Evolutionary conservation across 441 rosid species (phyloP).

Genomic region (Croton laevigatus): DNA sequence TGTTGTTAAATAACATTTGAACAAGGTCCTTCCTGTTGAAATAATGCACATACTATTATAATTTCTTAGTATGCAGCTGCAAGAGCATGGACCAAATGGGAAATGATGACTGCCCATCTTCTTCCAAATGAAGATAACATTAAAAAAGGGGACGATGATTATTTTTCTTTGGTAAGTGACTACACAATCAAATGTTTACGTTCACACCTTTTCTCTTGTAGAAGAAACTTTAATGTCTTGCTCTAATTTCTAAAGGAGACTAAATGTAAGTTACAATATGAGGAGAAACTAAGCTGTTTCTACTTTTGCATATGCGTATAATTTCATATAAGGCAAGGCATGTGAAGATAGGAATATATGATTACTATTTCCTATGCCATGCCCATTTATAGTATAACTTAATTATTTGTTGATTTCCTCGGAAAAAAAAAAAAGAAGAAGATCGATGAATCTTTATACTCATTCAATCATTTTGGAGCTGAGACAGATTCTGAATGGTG

Average conservation of each 20-base stretch:
- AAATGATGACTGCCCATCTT: conserved; percentile 94
- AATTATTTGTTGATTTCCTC: too few relatives aligned
- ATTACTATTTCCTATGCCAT: too few relatives aligned
- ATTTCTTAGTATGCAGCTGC: conserved; percentile 79
- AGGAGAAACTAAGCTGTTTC: not conserved
- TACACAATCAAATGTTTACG: conserved; percentile 6
- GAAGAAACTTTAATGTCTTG: not conserved
- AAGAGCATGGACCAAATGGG: conserved; percentile 96
- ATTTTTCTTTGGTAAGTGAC: conserved; percentile 70
- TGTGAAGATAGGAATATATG: too few relatives aligned
- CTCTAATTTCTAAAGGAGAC: not conserved
- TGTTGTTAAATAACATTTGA: not conserved
- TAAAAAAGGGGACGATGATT: conserved; percentile 82
- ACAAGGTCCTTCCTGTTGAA: not conserved
- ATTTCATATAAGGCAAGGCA: not conserved
- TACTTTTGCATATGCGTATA: not conserved
- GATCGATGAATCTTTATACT: too few relatives aligned
- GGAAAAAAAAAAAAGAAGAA: too few relatives aligned
- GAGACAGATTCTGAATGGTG: too few relatives aligned
- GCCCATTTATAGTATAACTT: too few relatives aligned
- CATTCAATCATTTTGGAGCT: too few relatives aligned
- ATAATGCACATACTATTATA: conserved; percentile 13
- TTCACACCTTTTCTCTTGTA: not conserved
- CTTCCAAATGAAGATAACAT: conserved; percentile 69
- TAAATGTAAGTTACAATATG: not conserved